phyloP scores from a whole-genome alignment of 129 eudicot genomes.

The Saussurea involucrata region DNA sequence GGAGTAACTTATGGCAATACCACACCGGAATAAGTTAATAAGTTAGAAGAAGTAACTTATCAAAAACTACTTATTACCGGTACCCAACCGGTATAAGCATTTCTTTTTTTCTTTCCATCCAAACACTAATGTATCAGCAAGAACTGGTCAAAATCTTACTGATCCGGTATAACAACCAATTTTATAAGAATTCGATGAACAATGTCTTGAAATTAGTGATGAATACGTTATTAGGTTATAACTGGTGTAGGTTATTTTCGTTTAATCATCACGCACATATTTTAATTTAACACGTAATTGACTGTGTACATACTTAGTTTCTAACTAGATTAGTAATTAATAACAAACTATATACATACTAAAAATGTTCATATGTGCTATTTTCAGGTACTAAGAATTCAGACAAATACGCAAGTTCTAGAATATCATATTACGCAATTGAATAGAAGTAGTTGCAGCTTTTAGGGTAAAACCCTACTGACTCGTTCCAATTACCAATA shows the following conservation, averaged over 20 bases:
- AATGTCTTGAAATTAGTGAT: neutral
- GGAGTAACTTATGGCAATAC: too few relatives aligned
- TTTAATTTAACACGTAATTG: neutral
- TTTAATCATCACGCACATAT: neutral
- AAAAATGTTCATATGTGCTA: neutral
- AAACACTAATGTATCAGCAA: too few relatives aligned
- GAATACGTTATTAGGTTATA: neutral
- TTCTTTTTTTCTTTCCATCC: too few relatives aligned
- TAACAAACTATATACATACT: neutral
- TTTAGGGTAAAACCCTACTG: slow-evolving; percentile 2
- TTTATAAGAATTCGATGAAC: neutral
- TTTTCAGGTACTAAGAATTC: neutral
- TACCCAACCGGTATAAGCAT: too few relatives aligned
- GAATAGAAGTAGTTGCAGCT: slow-evolving; percentile 3
- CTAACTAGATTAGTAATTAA: neutral
- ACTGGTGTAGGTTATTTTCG: neutral
- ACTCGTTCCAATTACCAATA: slow-evolving; percentile 5
- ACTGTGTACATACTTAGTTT: neutral
- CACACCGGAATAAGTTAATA: too few relatives aligned
- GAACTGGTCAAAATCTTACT: too few relatives aligned
- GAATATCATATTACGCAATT: slow-evolving; percentile 5
- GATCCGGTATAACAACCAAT: neutral
- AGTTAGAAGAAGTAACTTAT: too few relatives aligned
- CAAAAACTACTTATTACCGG: too few relatives aligned
- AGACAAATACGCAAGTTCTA: neutral